Evolutionary conservation across 2,329 filamentous ascomycete species (phyloP).

Genomic region (Lasiodiplodia citricola): DNA sequence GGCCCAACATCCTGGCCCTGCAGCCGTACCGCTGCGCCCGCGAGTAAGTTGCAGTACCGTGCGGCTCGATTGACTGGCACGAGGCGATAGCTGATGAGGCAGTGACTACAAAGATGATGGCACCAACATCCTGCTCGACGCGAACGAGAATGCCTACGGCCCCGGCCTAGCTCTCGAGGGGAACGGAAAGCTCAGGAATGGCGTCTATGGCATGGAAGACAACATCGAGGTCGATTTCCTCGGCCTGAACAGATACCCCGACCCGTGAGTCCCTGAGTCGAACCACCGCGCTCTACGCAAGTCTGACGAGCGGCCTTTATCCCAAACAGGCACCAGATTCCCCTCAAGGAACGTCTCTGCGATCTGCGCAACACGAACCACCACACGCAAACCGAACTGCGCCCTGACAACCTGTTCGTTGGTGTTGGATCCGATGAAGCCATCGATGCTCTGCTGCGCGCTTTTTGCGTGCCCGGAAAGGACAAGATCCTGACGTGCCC

Average conservation of each 20-base stretch:
- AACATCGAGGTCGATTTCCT: slow-evolving; percentile 74
- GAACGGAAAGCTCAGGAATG: slow-evolving; percentile 55
- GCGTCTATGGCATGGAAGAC: slow-evolving; percentile 42
- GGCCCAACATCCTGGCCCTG: slow-evolving; percentile 59
- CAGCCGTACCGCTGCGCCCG: slow-evolving; percentile 61
- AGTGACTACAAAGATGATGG: slow-evolving; percentile 99
- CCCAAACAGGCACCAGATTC: slow-evolving; percentile 68
- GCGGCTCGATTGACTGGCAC: slow-evolving; percentile 28
- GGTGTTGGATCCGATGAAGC: slow-evolving; percentile 97
- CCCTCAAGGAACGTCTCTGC: slow-evolving; percentile 87
- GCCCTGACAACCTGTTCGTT: slow-evolving; percentile 86
- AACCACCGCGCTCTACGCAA: not conserved
- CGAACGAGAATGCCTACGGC: slow-evolving; percentile 96
- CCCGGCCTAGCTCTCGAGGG: slow-evolving; percentile 69
- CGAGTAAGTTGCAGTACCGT: slow-evolving; percentile 49
- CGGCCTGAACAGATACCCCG: slow-evolving; percentile 90
- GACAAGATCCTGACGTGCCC: slow-evolving; percentile 95
- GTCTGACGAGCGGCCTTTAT: not conserved
- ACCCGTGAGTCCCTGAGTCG: slow-evolving; percentile 63
- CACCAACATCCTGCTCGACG: slow-evolving; percentile 92
- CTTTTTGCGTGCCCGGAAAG: slow-evolving; percentile 84
- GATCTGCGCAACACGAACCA: slow-evolving; percentile 74
- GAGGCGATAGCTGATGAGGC: slow-evolving; percentile 38
- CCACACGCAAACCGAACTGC: slow-evolving; percentile 79
- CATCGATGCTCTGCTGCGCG: slow-evolving; percentile 90